A percentile compares a stretch with the other conserved stretches of the same genome.
phyloP scores from a whole-genome alignment of 108 stramenopile species.

The Pseudonitzschia multistriata region DNA sequence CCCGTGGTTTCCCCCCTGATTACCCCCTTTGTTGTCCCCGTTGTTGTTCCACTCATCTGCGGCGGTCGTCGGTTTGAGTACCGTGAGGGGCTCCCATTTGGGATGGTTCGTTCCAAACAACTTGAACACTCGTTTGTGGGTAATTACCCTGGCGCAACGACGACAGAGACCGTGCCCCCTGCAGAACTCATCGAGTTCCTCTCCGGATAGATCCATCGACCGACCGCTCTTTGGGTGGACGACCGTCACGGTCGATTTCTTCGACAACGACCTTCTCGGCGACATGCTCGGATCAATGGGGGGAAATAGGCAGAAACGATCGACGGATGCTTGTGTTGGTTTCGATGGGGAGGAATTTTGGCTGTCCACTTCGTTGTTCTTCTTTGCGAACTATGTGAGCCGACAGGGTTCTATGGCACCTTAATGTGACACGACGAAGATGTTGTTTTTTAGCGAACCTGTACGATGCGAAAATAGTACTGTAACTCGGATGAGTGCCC shows the following conservation, averaged over 20 bases:
- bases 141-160: conserved; percentile 28
- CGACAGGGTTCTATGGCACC: too few relatives aligned
- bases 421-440: too few relatives aligned
- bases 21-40: not conserved
- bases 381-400: too few relatives aligned
- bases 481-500: too few relatives aligned
- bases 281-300: too few relatives aligned
- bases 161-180: conserved; percentile 33
- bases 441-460: too few relatives aligned
- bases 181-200: conserved; percentile 40
- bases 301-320: too few relatives aligned
- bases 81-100: conserved; percentile 38
- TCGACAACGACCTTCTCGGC: too few relatives aligned
- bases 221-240: not conserved
- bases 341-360: too few relatives aligned
- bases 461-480: too few relatives aligned
- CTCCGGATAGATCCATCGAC: conserved; percentile 15
- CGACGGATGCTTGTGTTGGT: too few relatives aligned
- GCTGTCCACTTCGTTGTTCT: too few relatives aligned
- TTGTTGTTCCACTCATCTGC: not conserved
- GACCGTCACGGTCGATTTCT: not conserved
- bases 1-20: not conserved
- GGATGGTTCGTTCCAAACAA: conserved; percentile 28
- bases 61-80: not conserved
- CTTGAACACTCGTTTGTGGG: conserved; percentile 35